Evolutionary conservation across 2,329 filamentous ascomycete genomes (phyloP).

Genomic region (Cadophora sp.): DNA sequence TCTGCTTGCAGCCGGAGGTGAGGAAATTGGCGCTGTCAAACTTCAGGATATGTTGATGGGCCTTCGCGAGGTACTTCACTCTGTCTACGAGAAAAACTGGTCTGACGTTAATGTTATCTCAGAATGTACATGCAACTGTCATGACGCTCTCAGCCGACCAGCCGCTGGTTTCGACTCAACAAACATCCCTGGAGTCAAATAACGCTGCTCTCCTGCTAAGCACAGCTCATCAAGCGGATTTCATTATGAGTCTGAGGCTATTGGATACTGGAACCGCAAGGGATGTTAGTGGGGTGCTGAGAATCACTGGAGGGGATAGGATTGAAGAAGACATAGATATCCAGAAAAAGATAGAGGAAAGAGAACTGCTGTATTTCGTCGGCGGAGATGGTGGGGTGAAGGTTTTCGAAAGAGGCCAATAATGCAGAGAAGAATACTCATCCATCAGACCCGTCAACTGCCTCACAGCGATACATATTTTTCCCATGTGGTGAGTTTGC

Average conservation of each 20-base stretch:
- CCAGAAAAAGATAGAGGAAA: slow-evolving; percentile 55
- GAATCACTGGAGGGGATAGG: slow-evolving; percentile 67
- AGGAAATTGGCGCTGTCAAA: slow-evolving; percentile 51
- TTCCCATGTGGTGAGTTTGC: slow-evolving; percentile 10
- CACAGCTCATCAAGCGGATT: slow-evolving; percentile 76
- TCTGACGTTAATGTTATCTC: slow-evolving; percentile 19
- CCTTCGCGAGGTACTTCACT: slow-evolving; percentile 63
- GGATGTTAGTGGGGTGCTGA: slow-evolving; percentile 88
- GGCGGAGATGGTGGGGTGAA: slow-evolving; percentile 78
- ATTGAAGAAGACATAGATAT: slow-evolving; percentile 45
- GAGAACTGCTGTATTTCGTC: slow-evolving; percentile 83
- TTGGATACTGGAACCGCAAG: slow-evolving; percentile 88
- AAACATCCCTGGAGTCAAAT: slow-evolving; percentile 71
- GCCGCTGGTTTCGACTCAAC: slow-evolving; percentile 67
- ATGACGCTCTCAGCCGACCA: slow-evolving; percentile 75
- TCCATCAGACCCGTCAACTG: not conserved
- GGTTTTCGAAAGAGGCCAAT: slow-evolving; percentile 84
- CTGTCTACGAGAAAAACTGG: not conserved
- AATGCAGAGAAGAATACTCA: not conserved
- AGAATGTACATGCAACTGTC: slow-evolving; percentile 70
- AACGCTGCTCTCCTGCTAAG: slow-evolving; percentile 75
- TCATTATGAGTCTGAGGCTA: slow-evolving; percentile 73
- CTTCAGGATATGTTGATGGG: slow-evolving; percentile 63
- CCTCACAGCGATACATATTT: not conserved
- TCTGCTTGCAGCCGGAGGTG: slow-evolving; percentile 64